These are phyloP conservation scores for Phytophthora aleatoria DNA, from an alignment of 352 stramenopile species.

Conservation along the genomic window DNA sequence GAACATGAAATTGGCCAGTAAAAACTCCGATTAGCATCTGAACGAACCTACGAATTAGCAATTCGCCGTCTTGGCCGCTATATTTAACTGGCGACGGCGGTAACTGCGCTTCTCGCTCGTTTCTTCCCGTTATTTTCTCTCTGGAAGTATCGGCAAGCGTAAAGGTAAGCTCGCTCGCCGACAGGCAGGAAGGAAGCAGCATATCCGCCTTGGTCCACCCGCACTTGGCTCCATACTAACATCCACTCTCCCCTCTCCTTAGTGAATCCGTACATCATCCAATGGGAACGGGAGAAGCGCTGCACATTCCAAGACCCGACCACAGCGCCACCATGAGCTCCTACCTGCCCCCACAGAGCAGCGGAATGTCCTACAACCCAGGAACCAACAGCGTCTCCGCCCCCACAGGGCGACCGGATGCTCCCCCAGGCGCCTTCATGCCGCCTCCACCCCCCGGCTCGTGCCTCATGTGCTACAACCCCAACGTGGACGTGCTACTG, in stretches of 20 bases:
- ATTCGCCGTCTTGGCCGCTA: slow-evolving; percentile 12
- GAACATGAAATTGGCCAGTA: neutral
- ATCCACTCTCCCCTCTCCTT: neutral
- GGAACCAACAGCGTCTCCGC: neutral
- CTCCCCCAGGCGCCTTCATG: slow-evolving; percentile 18
- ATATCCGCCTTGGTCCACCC: neutral
- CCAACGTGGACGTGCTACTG: slow-evolving; percentile 49
- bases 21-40: slow-evolving; percentile 5
- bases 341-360: slow-evolving; percentile 30
- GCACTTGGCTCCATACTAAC: neutral
- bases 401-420: slow-evolving; percentile 1
- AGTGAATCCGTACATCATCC: neutral
- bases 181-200: neutral
- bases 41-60: slow-evolving; percentile 15
- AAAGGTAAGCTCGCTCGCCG: slow-evolving; percentile 11
- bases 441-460: slow-evolving; percentile 20
- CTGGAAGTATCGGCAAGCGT: slow-evolving; percentile 25
- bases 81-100: slow-evolving; percentile 24
- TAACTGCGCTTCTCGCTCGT: slow-evolving; percentile 32
- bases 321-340: slow-evolving; percentile 23
- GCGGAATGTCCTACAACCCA: slow-evolving; percentile 24
- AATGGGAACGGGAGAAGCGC: slow-evolving; percentile 46
- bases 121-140: slow-evolving; percentile 43
- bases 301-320: slow-evolving; percentile 27
- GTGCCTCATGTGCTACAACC: slow-evolving; percentile 48